Conservation (phyloP, 306 rosid genomes). For the Abrus pulchellus region DNA sequence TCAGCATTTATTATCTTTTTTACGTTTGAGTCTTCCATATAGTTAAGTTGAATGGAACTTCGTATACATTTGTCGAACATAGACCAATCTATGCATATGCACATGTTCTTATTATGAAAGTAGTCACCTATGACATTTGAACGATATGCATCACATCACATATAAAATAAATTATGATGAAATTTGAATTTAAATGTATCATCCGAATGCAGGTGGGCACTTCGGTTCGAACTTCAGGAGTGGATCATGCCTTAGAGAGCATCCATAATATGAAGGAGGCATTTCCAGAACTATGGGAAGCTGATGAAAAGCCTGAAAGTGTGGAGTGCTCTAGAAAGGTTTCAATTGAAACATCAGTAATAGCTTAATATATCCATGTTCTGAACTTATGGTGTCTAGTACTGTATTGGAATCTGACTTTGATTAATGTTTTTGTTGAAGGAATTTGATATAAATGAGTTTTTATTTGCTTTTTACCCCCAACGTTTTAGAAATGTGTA, state of each 20-base stretch:
- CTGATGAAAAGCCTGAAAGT: slow-evolving; percentile 53
- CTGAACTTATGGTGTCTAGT: slow-evolving; percentile 29
- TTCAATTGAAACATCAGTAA: slow-evolving; percentile 74
- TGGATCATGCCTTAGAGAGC: slow-evolving; percentile 87
- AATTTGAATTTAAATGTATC: slow-evolving; percentile 7
- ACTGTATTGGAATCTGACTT: slow-evolving; percentile 22
- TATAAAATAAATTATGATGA: background rate
- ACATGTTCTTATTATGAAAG: slow-evolving; percentile 28
- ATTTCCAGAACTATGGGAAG: slow-evolving; percentile 89
- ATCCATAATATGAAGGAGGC: slow-evolving; percentile 89
- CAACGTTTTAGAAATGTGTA: background rate
- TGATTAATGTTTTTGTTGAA: slow-evolving; percentile 38
- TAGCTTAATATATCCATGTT: slow-evolving; percentile 56
- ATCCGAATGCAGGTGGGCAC: slow-evolving; percentile 69
- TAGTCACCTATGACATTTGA: background rate
- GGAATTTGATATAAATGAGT: slow-evolving; percentile 16
- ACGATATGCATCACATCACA: background rate
- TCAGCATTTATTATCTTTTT: background rate
- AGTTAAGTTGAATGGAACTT: slow-evolving; percentile 10
- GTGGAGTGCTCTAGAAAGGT: slow-evolving; percentile 57
- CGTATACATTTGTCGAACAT: slow-evolving; percentile 12
- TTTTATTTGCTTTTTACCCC: background rate
- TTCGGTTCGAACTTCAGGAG: slow-evolving; percentile 57
- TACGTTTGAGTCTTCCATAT: background rate
- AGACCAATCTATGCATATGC: background rate